phyloP scores from a whole-genome alignment of 2,329 filamentous ascomycete genomes.

The Ambrosiella xylebori region DNA sequence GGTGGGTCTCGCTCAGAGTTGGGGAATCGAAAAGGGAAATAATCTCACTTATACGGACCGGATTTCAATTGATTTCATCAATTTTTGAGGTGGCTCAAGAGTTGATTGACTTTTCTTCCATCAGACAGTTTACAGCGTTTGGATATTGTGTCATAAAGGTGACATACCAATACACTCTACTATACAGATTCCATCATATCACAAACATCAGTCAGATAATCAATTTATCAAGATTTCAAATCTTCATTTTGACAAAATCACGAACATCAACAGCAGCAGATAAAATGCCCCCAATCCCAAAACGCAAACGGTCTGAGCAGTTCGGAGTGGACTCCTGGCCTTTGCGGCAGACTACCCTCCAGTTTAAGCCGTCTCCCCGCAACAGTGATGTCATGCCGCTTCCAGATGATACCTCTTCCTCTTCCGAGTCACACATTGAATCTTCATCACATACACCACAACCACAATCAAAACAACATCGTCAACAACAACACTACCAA shows the following conservation, averaged over 20 bases:
- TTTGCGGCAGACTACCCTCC: conserved; percentile 6
- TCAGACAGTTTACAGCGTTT: no score
- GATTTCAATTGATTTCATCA: no score
- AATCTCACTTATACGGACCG: neutral
- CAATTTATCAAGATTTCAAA: neutral
- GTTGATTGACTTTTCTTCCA: no score
- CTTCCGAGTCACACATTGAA: neutral
- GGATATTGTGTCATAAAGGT: no score
- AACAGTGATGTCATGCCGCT: neutral
- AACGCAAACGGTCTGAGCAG: conserved; percentile 4
- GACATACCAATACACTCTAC: no score
- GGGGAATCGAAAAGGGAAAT: no score
- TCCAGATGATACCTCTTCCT: no score
- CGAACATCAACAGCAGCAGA: neutral
- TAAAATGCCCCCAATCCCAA: neutral
- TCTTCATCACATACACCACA: no score
- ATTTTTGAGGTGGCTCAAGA: no score
- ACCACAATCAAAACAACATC: neutral
- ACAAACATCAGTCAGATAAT: no score
- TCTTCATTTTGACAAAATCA: neutral
- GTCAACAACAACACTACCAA: neutral
- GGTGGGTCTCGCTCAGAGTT: neutral
- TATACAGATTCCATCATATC: no score
- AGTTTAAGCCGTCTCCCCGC: conserved; percentile 1
- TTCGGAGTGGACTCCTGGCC: neutral